These are phyloP conservation scores for Desmodesmus armatus DNA, from an alignment of 139 green algal species.

Conservation along the genomic window DNA sequence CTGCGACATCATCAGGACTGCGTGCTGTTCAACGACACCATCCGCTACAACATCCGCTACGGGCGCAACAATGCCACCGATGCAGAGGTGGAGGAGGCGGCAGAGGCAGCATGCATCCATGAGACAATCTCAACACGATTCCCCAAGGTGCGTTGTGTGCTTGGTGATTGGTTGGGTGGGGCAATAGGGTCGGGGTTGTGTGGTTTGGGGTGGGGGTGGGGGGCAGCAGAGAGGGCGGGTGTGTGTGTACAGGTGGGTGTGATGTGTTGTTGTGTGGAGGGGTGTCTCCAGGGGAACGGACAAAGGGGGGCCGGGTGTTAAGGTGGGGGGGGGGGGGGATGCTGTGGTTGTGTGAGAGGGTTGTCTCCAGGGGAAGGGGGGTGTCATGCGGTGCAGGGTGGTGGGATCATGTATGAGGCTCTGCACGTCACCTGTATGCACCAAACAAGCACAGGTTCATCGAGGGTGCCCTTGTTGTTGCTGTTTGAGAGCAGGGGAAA, in stretches of 20 bases:
- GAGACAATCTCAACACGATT: constrained; percentile 78
- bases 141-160: constrained; percentile 55
- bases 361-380: too few relatives aligned
- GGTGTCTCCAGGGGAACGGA: neutral
- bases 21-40: constrained; percentile 94
- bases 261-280: neutral
- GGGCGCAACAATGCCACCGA: constrained; percentile 61
- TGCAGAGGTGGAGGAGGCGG: constrained; percentile 72
- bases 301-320: too few relatives aligned
- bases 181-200: neutral
- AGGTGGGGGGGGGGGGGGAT: too few relatives aligned
- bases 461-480: too few relatives aligned
- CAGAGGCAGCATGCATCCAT: constrained; percentile 81
- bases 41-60: constrained; percentile 89
- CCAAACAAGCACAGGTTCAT: too few relatives aligned
- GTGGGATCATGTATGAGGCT: too few relatives aligned
- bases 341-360: too few relatives aligned
- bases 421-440: too few relatives aligned
- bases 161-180: neutral
- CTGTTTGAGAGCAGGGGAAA: too few relatives aligned
- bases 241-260: neutral
- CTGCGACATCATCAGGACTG: constrained; percentile 43
- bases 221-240: neutral
- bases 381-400: too few relatives aligned
- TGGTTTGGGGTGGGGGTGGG: neutral